phyloP scores from a whole-genome alignment of 176 grass and related monocot genomes.

The Aegilops tauschii region DNA sequence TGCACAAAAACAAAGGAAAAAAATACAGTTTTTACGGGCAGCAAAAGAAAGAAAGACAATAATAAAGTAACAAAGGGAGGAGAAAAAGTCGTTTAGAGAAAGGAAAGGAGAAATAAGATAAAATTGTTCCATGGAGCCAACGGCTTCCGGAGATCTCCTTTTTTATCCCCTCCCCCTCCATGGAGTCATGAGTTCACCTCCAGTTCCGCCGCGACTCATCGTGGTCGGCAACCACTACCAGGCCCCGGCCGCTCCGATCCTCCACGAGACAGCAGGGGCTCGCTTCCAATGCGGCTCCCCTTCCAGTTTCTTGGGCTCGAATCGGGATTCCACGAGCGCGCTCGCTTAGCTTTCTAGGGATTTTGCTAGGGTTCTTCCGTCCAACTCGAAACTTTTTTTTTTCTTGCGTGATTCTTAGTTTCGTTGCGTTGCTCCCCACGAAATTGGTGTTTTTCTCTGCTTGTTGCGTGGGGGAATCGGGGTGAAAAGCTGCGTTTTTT shows the following conservation, averaged over 20 bases:
- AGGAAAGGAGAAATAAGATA: background rate
- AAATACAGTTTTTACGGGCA: background rate
- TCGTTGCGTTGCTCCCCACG: background rate
- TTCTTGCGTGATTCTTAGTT: background rate
- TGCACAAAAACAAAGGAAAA: background rate
- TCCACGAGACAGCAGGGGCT: background rate
- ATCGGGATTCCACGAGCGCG: slow-evolving; percentile 1
- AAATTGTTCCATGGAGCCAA: background rate
- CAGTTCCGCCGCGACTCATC: background rate
- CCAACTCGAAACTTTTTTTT: background rate
- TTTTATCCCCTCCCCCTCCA: slow-evolving; percentile 17
- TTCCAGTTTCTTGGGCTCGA: slow-evolving; percentile 19
- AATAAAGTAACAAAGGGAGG: background rate
- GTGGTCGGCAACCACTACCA: slow-evolving; percentile 20
- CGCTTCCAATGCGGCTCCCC: slow-evolving; percentile 6
- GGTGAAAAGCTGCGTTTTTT: slow-evolving; percentile 28
- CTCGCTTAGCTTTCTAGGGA: slow-evolving; percentile 6
- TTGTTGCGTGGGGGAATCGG: slow-evolving; percentile 23
- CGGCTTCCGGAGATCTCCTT: background rate
- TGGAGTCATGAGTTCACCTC: slow-evolving; percentile 10
- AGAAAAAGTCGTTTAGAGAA: background rate
- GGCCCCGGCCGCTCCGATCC: background rate
- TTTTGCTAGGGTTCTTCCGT: slow-evolving; percentile 26
- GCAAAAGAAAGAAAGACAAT: background rate
- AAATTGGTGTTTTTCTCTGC: slow-evolving; percentile 23